Percentiles rank a stretch among this genome's conserved stretches.
These are phyloP conservation scores for Tilletia caries DNA, from an alignment of 1,284 basidiomycete genomes.

Conservation along the genomic window DNA sequence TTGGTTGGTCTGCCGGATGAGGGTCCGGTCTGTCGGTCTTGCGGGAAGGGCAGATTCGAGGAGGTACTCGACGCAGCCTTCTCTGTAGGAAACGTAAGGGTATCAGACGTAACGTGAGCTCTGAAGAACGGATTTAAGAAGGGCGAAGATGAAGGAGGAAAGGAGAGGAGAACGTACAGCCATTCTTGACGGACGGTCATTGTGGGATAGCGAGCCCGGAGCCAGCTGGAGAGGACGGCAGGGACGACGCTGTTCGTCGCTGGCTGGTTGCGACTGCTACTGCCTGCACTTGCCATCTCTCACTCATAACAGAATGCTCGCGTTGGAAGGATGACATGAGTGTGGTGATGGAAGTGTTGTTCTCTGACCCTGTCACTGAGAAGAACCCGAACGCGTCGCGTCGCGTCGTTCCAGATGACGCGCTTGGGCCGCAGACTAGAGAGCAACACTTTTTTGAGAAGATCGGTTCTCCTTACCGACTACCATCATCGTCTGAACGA, in stretches of 20 bases:
- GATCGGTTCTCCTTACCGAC: not conserved
- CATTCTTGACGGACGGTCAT: not conserved
- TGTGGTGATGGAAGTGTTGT: not conserved
- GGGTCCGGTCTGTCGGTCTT: not conserved
- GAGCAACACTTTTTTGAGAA: not conserved
- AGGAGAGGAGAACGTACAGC: not conserved
- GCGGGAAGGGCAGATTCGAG: not conserved
- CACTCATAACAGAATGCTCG: not conserved
- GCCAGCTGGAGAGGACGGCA: not conserved
- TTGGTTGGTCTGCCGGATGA: not conserved
- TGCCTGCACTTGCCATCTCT: too few species aligned
- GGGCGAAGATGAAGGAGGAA: not conserved
- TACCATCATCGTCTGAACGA: not conserved
- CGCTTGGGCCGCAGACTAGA: not conserved
- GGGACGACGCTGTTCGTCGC: not conserved
- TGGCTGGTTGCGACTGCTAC: not conserved
- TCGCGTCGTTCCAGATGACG: not conserved
- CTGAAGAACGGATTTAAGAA: too few species aligned
- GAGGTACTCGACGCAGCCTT: constrained; percentile 5
- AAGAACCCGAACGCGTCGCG: not conserved
- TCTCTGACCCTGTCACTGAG: not conserved
- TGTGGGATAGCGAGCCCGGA: not conserved
- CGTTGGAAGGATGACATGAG: too few species aligned
- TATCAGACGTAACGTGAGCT: not conserved
- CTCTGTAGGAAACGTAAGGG: not conserved